A percentile compares a stretch with the other conserved stretches of the same genome.
phyloP scores from a whole-genome alignment of 2,329 filamentous ascomycete species.

The Phaeomoniella chlamydospora region DNA sequence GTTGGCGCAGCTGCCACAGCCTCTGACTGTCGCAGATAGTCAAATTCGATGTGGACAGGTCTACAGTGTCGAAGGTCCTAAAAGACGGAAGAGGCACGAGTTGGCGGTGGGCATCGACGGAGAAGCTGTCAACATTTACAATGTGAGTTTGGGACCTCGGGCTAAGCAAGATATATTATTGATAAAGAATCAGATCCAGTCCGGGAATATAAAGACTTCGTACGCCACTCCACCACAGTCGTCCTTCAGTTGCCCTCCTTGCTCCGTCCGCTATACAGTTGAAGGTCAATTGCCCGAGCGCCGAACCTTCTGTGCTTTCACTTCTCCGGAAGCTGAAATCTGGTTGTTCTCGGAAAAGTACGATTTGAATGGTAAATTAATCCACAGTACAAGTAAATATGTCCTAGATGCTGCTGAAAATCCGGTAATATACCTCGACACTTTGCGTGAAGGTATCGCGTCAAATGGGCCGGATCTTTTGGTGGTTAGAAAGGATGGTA shows the following conservation, averaged over 20 bases:
- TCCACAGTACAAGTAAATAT: not conserved
- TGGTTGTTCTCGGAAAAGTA: slow-evolving; percentile 39
- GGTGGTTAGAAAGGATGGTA: slow-evolving; percentile 27
- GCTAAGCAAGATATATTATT: not conserved
- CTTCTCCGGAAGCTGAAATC: slow-evolving; percentile 33
- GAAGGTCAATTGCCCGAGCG: slow-evolving; percentile 26
- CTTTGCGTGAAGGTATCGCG: slow-evolving; percentile 5
- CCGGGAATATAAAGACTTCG: slow-evolving; percentile 43
- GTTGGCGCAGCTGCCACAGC: slow-evolving; percentile 29
- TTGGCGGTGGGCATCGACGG: slow-evolving; percentile 45
- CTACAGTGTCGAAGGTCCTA: slow-evolving; percentile 37
- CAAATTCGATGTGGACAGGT: slow-evolving; percentile 30
- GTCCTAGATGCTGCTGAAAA: slow-evolving; percentile 16
- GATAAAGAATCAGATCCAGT: slow-evolving; percentile 34
- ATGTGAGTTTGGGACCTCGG: slow-evolving; percentile 28
- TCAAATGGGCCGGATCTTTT: slow-evolving; percentile 22
- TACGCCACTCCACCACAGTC: slow-evolving; percentile 48
- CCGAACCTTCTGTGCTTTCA: slow-evolving; percentile 41
- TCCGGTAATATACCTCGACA: slow-evolving; percentile 21
- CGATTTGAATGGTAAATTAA: slow-evolving; percentile 19
- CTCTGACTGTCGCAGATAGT: slow-evolving; percentile 23
- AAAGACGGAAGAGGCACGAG: slow-evolving; percentile 49
- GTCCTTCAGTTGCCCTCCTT: slow-evolving; percentile 41
- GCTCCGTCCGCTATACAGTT: slow-evolving; percentile 40
- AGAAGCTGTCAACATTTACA: slow-evolving; percentile 48